Conservation (phyloP, 2,329 filamentous ascomycete genomes). For the Pseudocercospora fuligena region DNA sequence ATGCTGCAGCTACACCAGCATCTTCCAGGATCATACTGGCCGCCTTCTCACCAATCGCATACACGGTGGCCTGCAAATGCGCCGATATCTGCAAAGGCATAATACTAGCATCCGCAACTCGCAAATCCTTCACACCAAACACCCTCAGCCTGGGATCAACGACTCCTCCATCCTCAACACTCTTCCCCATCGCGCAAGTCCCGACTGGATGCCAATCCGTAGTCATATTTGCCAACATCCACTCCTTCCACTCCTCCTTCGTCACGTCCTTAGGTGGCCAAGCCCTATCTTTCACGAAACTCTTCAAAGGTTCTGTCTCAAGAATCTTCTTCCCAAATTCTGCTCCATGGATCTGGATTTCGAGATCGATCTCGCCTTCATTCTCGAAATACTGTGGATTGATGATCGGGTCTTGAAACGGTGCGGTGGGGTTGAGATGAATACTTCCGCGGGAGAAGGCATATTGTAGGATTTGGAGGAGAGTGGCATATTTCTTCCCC, state of each 20-base stretch:
- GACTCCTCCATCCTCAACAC: slow-evolving; percentile 29
- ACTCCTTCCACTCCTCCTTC: slow-evolving; percentile 20
- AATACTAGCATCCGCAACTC: slow-evolving; percentile 38
- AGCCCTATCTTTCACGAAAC: slow-evolving; percentile 10
- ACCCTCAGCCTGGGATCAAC: slow-evolving; percentile 34
- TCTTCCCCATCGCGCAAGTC: slow-evolving; percentile 45
- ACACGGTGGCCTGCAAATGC: slow-evolving; percentile 37
- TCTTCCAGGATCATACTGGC: slow-evolving; percentile 33
- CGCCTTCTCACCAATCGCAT: slow-evolving; percentile 38
- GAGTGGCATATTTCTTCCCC: slow-evolving; percentile 16
- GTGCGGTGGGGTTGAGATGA: slow-evolving; percentile 33
- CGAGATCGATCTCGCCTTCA: slow-evolving; percentile 17
- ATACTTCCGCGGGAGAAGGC: slow-evolving; percentile 34
- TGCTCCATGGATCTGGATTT: slow-evolving; percentile 10
- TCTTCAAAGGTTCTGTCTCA: slow-evolving; percentile 13
- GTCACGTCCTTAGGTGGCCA: slow-evolving; percentile 15
- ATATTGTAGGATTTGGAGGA: slow-evolving; percentile 19
- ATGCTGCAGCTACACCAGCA: neutral
- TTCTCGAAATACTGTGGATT: slow-evolving; percentile 36
- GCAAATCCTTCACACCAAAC: slow-evolving; percentile 31
- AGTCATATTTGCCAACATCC: slow-evolving; percentile 20
- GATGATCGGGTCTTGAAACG: slow-evolving; percentile 30
- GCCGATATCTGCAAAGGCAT: slow-evolving; percentile 37
- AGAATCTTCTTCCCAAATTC: slow-evolving; percentile 15
- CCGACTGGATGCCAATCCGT: slow-evolving; percentile 33